These are phyloP conservation scores for Pisolithus sp. DNA, from an alignment of 768 basidiomycete genomes.

Conservation along the genomic window DNA sequence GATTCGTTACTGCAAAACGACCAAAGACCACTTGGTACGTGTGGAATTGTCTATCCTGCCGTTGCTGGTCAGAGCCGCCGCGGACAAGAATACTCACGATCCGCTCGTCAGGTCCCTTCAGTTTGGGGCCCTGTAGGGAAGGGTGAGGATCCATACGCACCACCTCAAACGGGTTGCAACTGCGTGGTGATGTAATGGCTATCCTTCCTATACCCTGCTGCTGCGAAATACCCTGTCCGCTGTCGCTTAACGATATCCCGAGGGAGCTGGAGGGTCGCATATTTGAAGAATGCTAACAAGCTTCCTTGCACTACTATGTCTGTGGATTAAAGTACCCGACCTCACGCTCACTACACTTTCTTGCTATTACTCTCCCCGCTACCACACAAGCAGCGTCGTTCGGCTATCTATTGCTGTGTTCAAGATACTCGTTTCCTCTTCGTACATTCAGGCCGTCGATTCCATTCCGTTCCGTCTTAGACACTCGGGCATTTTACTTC, in stretches of 20 bases:
- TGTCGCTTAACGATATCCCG: not conserved
- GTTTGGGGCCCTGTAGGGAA: constrained; percentile 92
- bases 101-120: constrained; percentile 62
- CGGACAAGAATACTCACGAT: constrained; percentile 4
- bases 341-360: constrained; percentile 16
- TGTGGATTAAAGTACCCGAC: too few species aligned
- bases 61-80: not conserved
- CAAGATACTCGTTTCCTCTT: not conserved
- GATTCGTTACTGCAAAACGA: constrained; percentile 91
- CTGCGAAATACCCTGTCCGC: constrained; percentile 25
- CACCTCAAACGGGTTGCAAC: constrained; percentile 67
- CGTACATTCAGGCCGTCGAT: not conserved
- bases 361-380: not conserved
- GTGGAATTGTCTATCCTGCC: not conserved
- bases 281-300: not conserved
- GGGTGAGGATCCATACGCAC: constrained; percentile 89
- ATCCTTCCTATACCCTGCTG: constrained; percentile 25
- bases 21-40: constrained; percentile 82
- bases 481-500: too few species aligned
- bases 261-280: not conserved
- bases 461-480: too few species aligned
- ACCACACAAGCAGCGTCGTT: not conserved
- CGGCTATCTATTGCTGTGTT: not conserved
- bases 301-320: not conserved
- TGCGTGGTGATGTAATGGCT: constrained; percentile 62